Conservation (phyloP, 306 rosid species). For the Begonia masoniana region DNA sequence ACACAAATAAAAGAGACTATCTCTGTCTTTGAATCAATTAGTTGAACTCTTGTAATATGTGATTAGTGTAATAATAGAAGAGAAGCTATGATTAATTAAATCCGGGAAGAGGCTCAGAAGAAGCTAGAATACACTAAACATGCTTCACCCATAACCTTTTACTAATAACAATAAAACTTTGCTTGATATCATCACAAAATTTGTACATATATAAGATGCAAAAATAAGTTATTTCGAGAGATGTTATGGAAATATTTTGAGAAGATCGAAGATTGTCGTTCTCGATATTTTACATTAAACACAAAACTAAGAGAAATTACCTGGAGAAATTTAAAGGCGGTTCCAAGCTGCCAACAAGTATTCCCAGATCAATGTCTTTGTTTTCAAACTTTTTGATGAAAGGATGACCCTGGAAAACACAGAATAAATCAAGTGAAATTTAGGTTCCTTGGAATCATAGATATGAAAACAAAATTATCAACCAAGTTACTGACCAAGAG, state of each 20-base stretch:
- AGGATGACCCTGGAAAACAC: conserved; percentile 62
- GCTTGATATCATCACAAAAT: background rate
- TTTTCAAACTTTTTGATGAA: conserved; percentile 95
- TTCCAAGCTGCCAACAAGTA: conserved; percentile 80
- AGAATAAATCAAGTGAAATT: conserved; percentile 3
- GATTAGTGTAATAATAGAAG: too few species aligned
- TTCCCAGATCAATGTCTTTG: conserved; percentile 85
- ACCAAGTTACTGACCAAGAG: conserved; percentile 62
- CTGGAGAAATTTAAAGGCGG: conserved; percentile 79
- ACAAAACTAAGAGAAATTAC: conserved; percentile 19
- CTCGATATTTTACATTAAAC: conserved; percentile 1
- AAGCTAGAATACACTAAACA: too few species aligned
- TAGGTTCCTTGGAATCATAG: background rate
- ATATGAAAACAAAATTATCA: conserved; percentile 1
- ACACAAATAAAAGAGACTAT: too few species aligned
- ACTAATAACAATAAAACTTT: background rate
- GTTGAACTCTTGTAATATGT: too few species aligned
- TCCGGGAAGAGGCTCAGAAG: too few species aligned
- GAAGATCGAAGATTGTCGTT: too few species aligned
- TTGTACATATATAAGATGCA: too few species aligned
- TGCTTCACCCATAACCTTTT: too few species aligned
- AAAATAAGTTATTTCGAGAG: too few species aligned
- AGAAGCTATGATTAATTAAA: too few species aligned
- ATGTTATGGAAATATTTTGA: too few species aligned
- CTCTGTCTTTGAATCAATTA: too few species aligned